Base-by-base conservation (phyloP, 306 rosid species). In the Mucuna pruriens region DNA sequence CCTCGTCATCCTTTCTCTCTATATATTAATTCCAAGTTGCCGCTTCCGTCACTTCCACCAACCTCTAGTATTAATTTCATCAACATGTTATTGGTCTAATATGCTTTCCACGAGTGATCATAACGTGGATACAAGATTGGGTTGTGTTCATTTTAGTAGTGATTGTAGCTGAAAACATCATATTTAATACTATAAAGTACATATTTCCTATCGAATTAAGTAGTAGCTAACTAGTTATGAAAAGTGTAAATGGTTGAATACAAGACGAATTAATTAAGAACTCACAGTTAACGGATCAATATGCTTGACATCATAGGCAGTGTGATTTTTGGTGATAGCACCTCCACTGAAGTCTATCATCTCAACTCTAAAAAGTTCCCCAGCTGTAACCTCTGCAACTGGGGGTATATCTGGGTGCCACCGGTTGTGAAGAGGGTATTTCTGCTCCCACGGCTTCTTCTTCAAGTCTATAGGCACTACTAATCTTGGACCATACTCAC, bases 261-360 rank as follows among this genome's bases (percentile, higher is more conserved):
- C 36, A 25, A 4, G 46, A 65, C 7, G 62, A 7, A 36, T 5
- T 36, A 7, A 36, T 5, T 36, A 29, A 72, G 25, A 79, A 87
- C 97, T 90, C 80, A 92, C 97, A 29, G 80, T 73, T 5, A 78
- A 77, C 5, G 45, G 94, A 63, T 90, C 81, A 19, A 83, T 78
- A 19, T 81, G 67, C 61, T 90, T 89, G 90, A 85, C 86, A 45
- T 92, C 97, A 29, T 84, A 49, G 0, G 90, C 91, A 36, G 97
- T 71, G 66, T 52, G 68, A 29, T 81, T 80, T 3, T 84, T 62
- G 12, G 93, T 90, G 75, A 86, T 86, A 19, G n/a, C 81, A 46
- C 88, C 91, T 11, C 91, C 91, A 65, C 64, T 71, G 45, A 86
- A 84, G 52, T 86, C 88, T 54, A 88, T 42, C 91, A 88, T 88